Percentiles rank a stretch among this genome's conserved stretches.
Conservation (phyloP, 177 flowering plant genomes). For the Telopea speciosissima region DNA sequence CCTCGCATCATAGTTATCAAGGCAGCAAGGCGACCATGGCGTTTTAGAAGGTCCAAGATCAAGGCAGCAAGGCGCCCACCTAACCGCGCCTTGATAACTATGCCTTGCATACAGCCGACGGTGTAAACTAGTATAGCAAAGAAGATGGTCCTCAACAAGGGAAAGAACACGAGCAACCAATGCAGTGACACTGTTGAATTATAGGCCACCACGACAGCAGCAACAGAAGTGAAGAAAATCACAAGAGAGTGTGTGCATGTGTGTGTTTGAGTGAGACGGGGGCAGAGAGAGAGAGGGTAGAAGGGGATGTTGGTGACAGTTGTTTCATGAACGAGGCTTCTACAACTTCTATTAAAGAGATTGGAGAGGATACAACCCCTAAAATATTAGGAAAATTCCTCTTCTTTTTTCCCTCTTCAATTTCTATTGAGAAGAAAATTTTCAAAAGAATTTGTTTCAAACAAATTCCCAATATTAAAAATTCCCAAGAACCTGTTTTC, state of each 20-base stretch:
- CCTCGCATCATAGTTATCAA: conserved; percentile 87
- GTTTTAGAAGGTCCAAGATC: too few relatives aligned
- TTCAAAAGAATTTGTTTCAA: too few relatives aligned
- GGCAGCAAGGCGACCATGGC: too few relatives aligned
- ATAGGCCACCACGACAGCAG: conserved; percentile 50
- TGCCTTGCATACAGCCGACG: conserved; percentile 92
- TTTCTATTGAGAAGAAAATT: too few relatives aligned
- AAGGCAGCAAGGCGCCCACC: too few relatives aligned
- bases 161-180: conserved; percentile 64
- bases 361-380: conserved; percentile 17
- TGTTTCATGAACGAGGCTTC: conserved; percentile 31
- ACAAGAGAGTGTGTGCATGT: conserved; percentile 59
- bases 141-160: conserved; percentile 63
- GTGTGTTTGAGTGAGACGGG: conserved; percentile 20
- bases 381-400: too few relatives aligned
- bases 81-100: too few relatives aligned
- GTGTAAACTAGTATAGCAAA: conserved; percentile 84
- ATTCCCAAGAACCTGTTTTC: too few relatives aligned
- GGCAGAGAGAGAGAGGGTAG: not conserved
- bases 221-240: conserved; percentile 58
- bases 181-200: conserved; percentile 51
- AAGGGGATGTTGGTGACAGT: conserved; percentile 20
- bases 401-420: too few relatives aligned
- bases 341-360: conserved; percentile 24
- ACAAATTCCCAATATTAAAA: too few relatives aligned